phyloP scores from a whole-genome alignment of 2,329 filamentous ascomycete species.

The Uncinocarpus reesii region DNA sequence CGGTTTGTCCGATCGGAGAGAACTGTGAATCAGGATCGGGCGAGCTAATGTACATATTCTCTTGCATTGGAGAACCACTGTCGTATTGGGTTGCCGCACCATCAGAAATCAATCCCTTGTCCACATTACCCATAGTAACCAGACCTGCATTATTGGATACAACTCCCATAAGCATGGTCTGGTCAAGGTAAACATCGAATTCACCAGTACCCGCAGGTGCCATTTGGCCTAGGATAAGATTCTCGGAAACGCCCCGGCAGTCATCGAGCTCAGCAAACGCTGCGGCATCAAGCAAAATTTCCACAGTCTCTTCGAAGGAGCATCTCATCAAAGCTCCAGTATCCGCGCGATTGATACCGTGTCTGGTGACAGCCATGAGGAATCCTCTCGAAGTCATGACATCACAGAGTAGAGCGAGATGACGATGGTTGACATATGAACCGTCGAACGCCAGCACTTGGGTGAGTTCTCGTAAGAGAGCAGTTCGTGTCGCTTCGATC shows the following conservation, averaged over 20 bases:
- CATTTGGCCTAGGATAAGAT: slow-evolving; percentile 95
- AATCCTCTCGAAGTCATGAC: slow-evolving; percentile 95
- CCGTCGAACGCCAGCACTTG: slow-evolving; percentile 95
- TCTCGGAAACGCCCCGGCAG: slow-evolving; percentile 95
- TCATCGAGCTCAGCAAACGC: slow-evolving; percentile 92
- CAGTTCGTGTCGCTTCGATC: slow-evolving; percentile 84
- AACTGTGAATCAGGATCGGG: slow-evolving; percentile 52
- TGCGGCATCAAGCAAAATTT: slow-evolving; percentile 92
- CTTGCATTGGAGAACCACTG: slow-evolving; percentile 52
- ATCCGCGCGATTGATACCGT: slow-evolving; percentile 96
- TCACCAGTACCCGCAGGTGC: slow-evolving; percentile 95
- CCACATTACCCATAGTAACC: slow-evolving; percentile 69
- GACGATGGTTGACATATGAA: slow-evolving; percentile 98
- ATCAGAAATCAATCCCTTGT: slow-evolving; percentile 62
- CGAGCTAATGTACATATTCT: slow-evolving; percentile 53
- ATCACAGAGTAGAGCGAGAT: slow-evolving; percentile 87
- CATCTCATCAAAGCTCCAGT: slow-evolving; percentile 98
- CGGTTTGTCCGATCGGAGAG: slow-evolving; percentile 65
- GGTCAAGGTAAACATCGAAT: slow-evolving; percentile 86
- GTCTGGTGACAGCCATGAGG: slow-evolving; percentile 91
- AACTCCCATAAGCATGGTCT: slow-evolving; percentile 89
- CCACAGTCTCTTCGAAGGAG: slow-evolving; percentile 98
- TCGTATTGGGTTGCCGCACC: slow-evolving; percentile 94
- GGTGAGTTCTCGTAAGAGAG: slow-evolving; percentile 77
- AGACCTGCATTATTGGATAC: slow-evolving; percentile 84